A percentile compares a stretch with the other conserved stretches of the same genome.
These are phyloP conservation scores for Meyerozyma sp. DNA, from an alignment of 1,139 yeast species.

Conservation along the genomic window DNA sequence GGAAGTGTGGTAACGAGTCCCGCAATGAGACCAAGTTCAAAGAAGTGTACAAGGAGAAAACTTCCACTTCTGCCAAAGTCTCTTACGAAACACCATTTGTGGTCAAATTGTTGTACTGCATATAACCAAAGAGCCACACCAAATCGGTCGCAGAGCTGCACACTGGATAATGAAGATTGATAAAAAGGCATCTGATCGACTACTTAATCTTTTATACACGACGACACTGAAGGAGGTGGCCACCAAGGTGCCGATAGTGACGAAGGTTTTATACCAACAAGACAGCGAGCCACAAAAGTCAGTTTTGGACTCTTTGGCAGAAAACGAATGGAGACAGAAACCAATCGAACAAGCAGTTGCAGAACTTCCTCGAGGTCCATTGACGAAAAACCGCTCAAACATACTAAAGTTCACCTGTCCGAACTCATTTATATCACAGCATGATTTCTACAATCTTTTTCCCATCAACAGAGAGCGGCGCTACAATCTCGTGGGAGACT, in stretches of 20 bases:
- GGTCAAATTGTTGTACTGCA: too few relatives aligned
- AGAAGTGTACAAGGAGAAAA: too few relatives aligned
- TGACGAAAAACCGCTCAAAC: constrained; percentile 15
- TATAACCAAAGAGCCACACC: too few relatives aligned
- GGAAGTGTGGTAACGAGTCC: too few relatives aligned
- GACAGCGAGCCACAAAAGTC: constrained; percentile 13
- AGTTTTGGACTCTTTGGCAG: constrained; percentile 24
- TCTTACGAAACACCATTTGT: too few relatives aligned
- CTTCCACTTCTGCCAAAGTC: too few relatives aligned
- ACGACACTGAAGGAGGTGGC: constrained; percentile 26
- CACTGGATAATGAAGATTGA: constrained; percentile 1
- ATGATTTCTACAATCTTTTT: constrained; percentile 35
- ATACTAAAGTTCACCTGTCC: constrained; percentile 32
- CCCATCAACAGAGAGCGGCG: constrained; percentile 29
- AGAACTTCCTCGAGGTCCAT: constrained; percentile 13
- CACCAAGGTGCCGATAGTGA: constrained; percentile 21
- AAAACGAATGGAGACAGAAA: constrained; percentile 27
- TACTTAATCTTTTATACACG: constrained; percentile 27
- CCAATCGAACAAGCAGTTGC: constrained; percentile 21
- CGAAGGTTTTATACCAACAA: constrained; percentile 21
- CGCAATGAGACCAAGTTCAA: too few relatives aligned
- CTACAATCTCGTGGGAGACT: constrained; percentile 17
- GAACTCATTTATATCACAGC: constrained; percentile 28
- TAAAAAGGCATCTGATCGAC: constrained; percentile 20
- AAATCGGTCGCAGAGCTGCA: neutral